A percentile compares a stretch with the other conserved stretches of the same genome.
phyloP scores from a whole-genome alignment of 2,329 filamentous ascomycete species.

The Alternaria panax region DNA sequence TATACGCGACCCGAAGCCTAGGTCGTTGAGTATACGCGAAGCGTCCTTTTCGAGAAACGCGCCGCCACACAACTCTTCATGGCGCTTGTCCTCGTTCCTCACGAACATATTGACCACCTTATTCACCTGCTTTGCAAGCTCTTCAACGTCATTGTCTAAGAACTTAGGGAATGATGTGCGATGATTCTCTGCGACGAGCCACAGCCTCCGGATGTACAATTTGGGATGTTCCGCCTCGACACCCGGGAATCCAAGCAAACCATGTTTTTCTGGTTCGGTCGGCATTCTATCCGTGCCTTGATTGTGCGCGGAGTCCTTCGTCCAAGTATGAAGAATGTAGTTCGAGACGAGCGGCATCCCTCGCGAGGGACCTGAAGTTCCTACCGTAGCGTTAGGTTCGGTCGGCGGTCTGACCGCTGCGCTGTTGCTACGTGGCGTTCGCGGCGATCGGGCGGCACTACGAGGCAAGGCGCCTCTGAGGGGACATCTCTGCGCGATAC shows the following conservation, averaged over 20 bases:
- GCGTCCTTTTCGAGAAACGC: conserved; percentile 2
- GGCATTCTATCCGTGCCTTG: not conserved
- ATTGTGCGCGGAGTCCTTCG: not conserved
- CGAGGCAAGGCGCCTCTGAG: not conserved
- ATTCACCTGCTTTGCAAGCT: not conserved
- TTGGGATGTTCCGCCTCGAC: conserved; percentile 2
- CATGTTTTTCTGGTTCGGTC: not conserved
- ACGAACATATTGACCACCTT: too few relatives aligned
- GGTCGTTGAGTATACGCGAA: not conserved
- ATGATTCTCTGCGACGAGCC: conserved; percentile 5
- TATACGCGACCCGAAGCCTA: not conserved
- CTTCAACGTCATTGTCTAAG: not conserved
- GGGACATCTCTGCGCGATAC: not conserved
- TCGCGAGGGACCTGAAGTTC: conserved; percentile 1
- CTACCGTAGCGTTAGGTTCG: not conserved
- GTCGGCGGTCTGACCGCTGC: conserved; percentile 1
- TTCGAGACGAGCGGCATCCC: conserved; percentile 5
- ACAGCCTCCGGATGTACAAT: conserved; percentile 3
- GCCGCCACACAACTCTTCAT: not conserved
- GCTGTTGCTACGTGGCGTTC: conserved; percentile 6
- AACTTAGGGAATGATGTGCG: not conserved
- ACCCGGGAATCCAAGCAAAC: conserved; percentile 6
- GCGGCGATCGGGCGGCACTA: conserved; percentile 3
- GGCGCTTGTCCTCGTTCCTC: not conserved
- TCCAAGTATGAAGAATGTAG: conserved; percentile 4